A percentile compares a stretch with the other conserved stretches of the same genome.
These are phyloP conservation scores for Lodderomyces jiufengensis DNA, from an alignment of 1,139 yeast genomes.

Conservation along the genomic window DNA sequence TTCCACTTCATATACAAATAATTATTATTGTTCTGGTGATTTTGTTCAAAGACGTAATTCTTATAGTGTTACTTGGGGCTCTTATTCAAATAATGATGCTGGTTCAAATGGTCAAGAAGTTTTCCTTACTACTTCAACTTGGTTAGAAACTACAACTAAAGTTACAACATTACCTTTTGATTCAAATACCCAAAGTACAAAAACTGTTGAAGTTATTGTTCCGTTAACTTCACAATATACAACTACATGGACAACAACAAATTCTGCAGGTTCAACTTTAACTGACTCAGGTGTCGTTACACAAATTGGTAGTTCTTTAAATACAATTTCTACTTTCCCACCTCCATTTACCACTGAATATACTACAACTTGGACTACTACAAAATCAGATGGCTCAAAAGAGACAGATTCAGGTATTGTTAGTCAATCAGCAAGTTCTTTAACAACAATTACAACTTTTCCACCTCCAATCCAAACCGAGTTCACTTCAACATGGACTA, in stretches of 20 bases:
- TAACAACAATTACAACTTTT: constrained; percentile 6
- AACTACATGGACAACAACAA: constrained; percentile 9
- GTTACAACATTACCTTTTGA: constrained; percentile 12
- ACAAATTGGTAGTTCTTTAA: constrained; percentile 2
- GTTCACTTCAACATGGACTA: constrained; percentile 17
- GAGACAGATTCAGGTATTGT: constrained; percentile 13
- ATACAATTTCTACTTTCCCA: constrained; percentile 4
- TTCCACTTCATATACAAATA: constrained; percentile 14
- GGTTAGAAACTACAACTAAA: too few species aligned
- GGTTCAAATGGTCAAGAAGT: not conserved
- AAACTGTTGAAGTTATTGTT: constrained; percentile 14
- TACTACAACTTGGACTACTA: constrained; percentile 19
- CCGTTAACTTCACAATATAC: constrained; percentile 12
- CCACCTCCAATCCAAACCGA: constrained; percentile 7
- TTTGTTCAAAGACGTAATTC: not conserved
- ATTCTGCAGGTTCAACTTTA: not conserved
- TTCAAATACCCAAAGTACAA: constrained; percentile 12
- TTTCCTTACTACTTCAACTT: too few species aligned
- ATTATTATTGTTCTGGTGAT: constrained; percentile 14
- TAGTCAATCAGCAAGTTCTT: constrained; percentile 3
- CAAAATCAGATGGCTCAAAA: constrained; percentile 16
- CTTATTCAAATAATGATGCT: constrained; percentile 8
- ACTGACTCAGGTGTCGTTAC: constrained; percentile 8
- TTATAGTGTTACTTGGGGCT: constrained; percentile 10
- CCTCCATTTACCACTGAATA: constrained; percentile 8